Base-by-base conservation (phyloP, 208 protist species). In the Crithidia bombi region DNA sequence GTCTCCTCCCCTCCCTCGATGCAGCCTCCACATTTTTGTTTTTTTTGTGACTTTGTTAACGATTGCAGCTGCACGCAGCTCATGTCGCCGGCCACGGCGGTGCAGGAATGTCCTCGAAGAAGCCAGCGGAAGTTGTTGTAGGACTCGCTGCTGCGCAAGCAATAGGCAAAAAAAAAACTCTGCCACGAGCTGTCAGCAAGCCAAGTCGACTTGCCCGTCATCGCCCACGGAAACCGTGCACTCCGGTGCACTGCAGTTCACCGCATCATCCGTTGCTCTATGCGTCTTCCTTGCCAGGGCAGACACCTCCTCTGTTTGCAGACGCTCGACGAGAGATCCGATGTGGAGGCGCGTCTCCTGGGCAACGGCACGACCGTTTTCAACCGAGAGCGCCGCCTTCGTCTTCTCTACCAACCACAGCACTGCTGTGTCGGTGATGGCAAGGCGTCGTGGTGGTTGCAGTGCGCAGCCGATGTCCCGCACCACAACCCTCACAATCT, bases 151-250 rank as follows among this genome's bases (percentile, higher is more conserved):
- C n/a, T n/a, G n/a, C n/a, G n/a, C n/a, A n/a, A n/a, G n/a, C n/a
- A n/a, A n/a, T n/a, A n/a, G n/a, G n/a, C n/a, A n/a, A n/a, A n/a
- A n/a, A n/a, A n/a, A n/a, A n/a, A n/a, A n/a, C n/a, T n/a, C n/a
- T n/a, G n/a, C n/a, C n/a, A n/a, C n/a, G n/a, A 61, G 99, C 73
- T 75, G 86, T 90, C 25, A 99, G 25, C 52, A 58, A 12, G 52
- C 14, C 21, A 58, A 15, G 19, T 38, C 52, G 17, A 58, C 11
- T 26, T 58, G 52, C 4, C 52, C 52, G 12, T 28, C 33, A 15
- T 43, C 52, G n/a, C 30, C 52, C 33, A 58, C 33, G 12, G 38
- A 1, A 2, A 58, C 32, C 4, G 28, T 39, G n/a, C 52, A 58
- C 19, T 39, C 35, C 4, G 52, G 33, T 33, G 15, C 52, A 7